phyloP scores from a whole-genome alignment of 345 rosid genomes.

The Euphorbia tirucalli region DNA sequence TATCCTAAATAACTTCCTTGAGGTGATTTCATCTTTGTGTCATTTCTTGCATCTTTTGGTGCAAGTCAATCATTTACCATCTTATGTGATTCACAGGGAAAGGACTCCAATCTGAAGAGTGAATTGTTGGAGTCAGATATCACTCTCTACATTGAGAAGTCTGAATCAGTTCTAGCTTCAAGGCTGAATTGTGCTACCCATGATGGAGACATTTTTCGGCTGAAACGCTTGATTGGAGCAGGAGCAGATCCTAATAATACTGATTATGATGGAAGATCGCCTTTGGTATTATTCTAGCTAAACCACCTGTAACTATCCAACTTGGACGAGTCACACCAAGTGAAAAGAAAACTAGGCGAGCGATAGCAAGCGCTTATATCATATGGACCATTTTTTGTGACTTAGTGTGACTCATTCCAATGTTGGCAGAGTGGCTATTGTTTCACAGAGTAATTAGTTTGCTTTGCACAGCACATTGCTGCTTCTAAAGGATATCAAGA shows the following conservation, averaged over 20 bases:
- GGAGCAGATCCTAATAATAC: conserved; percentile 67
- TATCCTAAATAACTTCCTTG: conserved; percentile 64
- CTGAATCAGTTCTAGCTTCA: conserved; percentile 63
- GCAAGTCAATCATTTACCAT: background rate
- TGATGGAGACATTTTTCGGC: conserved; percentile 64
- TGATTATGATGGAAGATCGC: conserved; percentile 81
- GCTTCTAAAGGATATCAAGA: conserved; percentile 74
- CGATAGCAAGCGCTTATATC: background rate
- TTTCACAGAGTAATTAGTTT: background rate
- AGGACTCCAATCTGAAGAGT: conserved; percentile 45
- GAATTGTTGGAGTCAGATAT: conserved; percentile 61
- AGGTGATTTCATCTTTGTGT: conserved; percentile 37
- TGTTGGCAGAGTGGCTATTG: background rate
- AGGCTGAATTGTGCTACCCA: conserved; percentile 61
- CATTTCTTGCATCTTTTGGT: background rate
- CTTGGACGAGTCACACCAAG: background rate
- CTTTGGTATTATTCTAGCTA: conserved; percentile 54
- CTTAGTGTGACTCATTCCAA: background rate
- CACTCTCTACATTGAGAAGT: conserved; percentile 61
- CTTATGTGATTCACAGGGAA: conserved; percentile 48
- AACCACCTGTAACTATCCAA: background rate
- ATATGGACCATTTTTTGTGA: background rate
- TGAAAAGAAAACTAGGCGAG: background rate
- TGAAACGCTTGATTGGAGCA: conserved; percentile 56
- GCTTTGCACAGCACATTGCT: conserved; percentile 62